Evolutionary conservation across 257 asterid species (phyloP), one percentile per base, ranked within the genome.

Genomic region (Solanum tacnaense): DNA sequence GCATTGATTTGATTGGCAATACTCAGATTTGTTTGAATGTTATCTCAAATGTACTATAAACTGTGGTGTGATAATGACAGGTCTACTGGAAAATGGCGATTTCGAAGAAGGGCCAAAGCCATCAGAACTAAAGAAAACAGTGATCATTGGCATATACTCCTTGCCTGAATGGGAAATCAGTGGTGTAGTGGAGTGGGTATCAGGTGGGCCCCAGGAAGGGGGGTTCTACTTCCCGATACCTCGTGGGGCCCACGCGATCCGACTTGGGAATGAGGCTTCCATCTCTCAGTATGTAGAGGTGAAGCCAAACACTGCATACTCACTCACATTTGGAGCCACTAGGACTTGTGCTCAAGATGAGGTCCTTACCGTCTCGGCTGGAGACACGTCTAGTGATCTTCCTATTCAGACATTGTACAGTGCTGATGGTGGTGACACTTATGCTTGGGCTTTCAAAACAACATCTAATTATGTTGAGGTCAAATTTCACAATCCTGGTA

Each of bases 321-420:
- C 93, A 5, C 90, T 96, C 44, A 94, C 98, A 41, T 95, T 94
- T 49, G 95, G 94, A 0, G 97, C 95, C 36, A 96, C 98, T 5
- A 91, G 98, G 76, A 96, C 98, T 4, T 94, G 98, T 83, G 98
- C 97, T 3, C 98, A 94, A 52, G 95, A 96, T 12, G 98, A 94
- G 92, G 94, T 73, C 85, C 90, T 94, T 27, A 89, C 87, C 38
- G 91, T 94, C 2, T 92, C 98, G 0, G 93, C 93, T 72, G 93
- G 92, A 9, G 95, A 95, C 13, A 71, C 89, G 89, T 89, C 88
- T 1, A 92, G 96, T 88, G 88, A 92, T 56, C 98, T 94, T 56
- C 96, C 95, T 0, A 92, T 96, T 60, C 98, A 96, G 34, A 94
- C 98, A 31, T 31, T 96, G 88, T 94, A 94, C 85, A 93, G 98